phyloP scores from a whole-genome alignment of 257 asterid genomes.

The Salvia rosmarinus region DNA sequence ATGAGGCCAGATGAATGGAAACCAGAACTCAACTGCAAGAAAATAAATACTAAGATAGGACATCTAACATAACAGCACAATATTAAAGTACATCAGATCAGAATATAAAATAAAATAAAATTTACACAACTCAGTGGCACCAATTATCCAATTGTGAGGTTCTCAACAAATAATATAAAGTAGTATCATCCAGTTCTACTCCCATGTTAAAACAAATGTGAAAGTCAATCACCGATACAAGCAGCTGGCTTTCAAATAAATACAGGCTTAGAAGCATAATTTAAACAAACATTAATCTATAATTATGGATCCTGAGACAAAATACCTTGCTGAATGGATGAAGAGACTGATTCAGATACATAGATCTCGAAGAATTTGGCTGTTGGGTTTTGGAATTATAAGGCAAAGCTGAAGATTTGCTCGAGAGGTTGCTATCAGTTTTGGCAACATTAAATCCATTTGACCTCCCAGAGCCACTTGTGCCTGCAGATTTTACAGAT shows the following conservation, averaged over 20 bases:
- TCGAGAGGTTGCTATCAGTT: constrained; percentile 32
- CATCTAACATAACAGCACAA: constrained; percentile 1
- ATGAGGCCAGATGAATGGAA: constrained; percentile 48
- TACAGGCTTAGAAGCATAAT: background rate
- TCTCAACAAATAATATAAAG: background rate
- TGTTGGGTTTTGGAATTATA: constrained; percentile 50
- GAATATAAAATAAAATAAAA: background rate
- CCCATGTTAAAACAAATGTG: background rate
- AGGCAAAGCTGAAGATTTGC: constrained; percentile 42
- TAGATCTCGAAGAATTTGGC: constrained; percentile 46
- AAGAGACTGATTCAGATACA: constrained; percentile 53
- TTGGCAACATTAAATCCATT: constrained; percentile 47
- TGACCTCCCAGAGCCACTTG: constrained; percentile 51
- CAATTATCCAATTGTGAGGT: background rate
- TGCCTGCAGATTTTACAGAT: constrained; percentile 41
- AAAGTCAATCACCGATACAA: background rate
- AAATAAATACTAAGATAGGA: constrained; percentile 14
- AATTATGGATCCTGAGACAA: background rate
- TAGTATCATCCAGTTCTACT: background rate
- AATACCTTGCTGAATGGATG: constrained; percentile 63
- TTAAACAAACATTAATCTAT: background rate
- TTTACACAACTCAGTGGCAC: background rate
- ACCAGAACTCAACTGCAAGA: constrained; percentile 60
- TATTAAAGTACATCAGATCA: background rate
- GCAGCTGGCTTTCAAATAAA: background rate